phyloP scores from a whole-genome alignment of 2,329 filamentous ascomycete species.

The Colletotrichum orchidophilum region DNA sequence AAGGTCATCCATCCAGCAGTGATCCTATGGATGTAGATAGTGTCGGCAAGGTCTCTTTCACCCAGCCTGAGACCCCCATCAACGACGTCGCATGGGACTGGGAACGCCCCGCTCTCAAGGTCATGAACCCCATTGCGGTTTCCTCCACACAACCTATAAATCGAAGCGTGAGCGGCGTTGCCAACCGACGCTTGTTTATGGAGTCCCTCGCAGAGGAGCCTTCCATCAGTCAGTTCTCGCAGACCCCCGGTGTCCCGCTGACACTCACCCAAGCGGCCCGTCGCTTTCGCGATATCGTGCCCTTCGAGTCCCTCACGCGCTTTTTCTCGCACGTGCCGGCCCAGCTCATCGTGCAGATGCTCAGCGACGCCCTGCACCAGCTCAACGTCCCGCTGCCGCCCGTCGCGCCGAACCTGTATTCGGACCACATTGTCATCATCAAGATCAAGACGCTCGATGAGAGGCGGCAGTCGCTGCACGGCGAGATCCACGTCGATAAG shows the following conservation, averaged over 20 bases:
- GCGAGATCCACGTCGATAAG: constrained; percentile 78
- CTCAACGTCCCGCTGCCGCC: constrained; percentile 81
- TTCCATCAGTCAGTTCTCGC: constrained; percentile 85
- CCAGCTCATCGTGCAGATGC: constrained; percentile 78
- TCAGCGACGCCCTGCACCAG: constrained; percentile 83
- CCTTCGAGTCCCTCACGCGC: constrained; percentile 84
- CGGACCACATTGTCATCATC: constrained; percentile 69
- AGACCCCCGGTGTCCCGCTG: constrained; percentile 79
- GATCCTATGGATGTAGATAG: constrained; percentile 79
- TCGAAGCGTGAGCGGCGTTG: constrained; percentile 44
- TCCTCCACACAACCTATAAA: constrained; percentile 61
- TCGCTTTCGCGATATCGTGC: constrained; percentile 90
- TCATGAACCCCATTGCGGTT: constrained; percentile 53
- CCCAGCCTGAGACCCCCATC: constrained; percentile 83
- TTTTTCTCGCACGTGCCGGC: constrained; percentile 89
- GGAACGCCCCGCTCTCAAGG: constrained; percentile 76
- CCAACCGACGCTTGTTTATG: constrained; percentile 50
- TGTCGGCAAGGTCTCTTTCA: constrained; percentile 71
- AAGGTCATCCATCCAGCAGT: constrained; percentile 40
- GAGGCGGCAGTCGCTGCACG: constrained; percentile 76
- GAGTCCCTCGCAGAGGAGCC: constrained; percentile 86
- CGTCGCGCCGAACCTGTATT: constrained; percentile 54
- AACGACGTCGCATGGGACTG: constrained; percentile 85
- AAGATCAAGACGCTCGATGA: constrained; percentile 80
- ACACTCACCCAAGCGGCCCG: constrained; percentile 90